Evolutionary conservation across 805 yeast genomes (phyloP), one percentile per base, ranked within the genome.

Genomic region (Ogataea paradorogensis): DNA sequence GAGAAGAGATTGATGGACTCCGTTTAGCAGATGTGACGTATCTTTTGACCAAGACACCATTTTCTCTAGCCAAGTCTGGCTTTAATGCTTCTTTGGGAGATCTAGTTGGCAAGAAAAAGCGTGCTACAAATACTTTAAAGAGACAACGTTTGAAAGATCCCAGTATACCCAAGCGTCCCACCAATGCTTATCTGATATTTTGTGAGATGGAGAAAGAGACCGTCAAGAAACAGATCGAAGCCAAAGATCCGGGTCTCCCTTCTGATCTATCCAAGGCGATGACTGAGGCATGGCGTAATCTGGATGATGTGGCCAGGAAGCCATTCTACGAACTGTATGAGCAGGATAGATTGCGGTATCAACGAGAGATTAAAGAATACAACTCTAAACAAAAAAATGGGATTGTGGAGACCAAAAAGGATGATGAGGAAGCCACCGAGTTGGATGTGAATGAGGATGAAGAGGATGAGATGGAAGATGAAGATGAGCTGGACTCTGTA

Each of bases 121-220:
- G 55, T 33, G 52, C 61, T 56, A 42, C 55, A 50, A 48, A 48
- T 23, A 51, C 53, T 21, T 38, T 51, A 48, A 51, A 60, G 45
- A 49, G 55, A 40, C 50, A 54, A 37, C 66, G 51, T 32, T 69
- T 72, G 8, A 76, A 89, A 52, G 95, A 89, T 60, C 96, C 96
- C 8, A 80, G 80, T 50, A 72, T 83, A 53, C 97, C 96, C 15
- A 87, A 84, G 52, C 72, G 95, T 53, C 96, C 96, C 5, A 82
- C 93, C 3, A 90, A 89, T 61, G 95, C 96, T 5, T 90, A 89
- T 55, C 69, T 87, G 46, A 75, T 87, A 27, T 89, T 84, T 56
- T 90, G 96, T 63, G 97, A 90, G 43, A 66, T 76, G 65, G 95
- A 87, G 55, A 85, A 85, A 61, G 95, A 86, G 33, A 69, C 74